Evolutionary conservation across 441 rosid genomes (phyloP), one percentile per base, ranked within the genome.

Genomic region (Mallotus repandus): DNA sequence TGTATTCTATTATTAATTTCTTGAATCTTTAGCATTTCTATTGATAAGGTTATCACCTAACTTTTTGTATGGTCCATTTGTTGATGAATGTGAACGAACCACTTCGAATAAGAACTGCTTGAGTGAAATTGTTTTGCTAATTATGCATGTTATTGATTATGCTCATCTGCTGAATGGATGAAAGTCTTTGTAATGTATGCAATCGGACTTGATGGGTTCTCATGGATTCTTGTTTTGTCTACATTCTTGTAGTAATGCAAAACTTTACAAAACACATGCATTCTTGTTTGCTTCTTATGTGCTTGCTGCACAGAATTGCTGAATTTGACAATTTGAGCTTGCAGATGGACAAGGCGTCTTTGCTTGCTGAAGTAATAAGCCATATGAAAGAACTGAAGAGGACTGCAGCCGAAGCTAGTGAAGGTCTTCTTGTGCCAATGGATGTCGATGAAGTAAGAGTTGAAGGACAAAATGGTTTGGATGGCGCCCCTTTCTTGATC

Each of bases 301-400:
- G 4, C 54, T 21, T 41, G 45, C 18, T 63, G 50, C 19, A 25
- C 52, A 71, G 77, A 19, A 11, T 50, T 18, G 12, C 74, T 67
- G 46, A 4, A 57, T 19, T 58, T 72, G 68, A 49, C n/a, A 67
- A 38, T 49, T 72, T 65, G 77, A 56, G 59, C 35, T 68, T 25
- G 29, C 78, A 88, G 89, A 82, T 86, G 92, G 92, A 88, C 81
- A 88, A 88, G 77, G 88, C 89, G 59, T 69, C 87, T 5, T 77
- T 88, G 74, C 83, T 88, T 46, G 81, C 81, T 8, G 88, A 88
- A 74, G 89, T 86, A n/a, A 59, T 84, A 8, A 53, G 50, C 43
- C 79, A 81, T 49, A 46, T 83, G 78, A 83, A 81, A 67, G 81
- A 81, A 71, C 81, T 84, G 67, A 77, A 83, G 75, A 72, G 56